phyloP scores from a whole-genome alignment of 2,329 filamentous ascomycete genomes.

The Xylaria sp. region DNA sequence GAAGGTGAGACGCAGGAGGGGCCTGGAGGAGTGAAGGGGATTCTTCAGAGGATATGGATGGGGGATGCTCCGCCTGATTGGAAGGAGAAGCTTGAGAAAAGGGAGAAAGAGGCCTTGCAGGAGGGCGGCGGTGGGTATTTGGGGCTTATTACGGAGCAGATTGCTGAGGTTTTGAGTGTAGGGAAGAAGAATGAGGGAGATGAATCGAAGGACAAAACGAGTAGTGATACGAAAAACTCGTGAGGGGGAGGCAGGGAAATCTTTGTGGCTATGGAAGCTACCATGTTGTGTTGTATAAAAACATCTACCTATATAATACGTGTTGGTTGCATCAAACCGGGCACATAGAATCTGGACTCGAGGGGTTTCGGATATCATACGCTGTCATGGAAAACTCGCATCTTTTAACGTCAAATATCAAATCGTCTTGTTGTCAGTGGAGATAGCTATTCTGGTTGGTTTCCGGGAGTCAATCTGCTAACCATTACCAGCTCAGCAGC shows the following conservation, averaged over 20 bases:
- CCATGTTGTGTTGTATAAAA: conserved; percentile 10
- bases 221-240: conserved; percentile 40
- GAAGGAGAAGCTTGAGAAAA: conserved; percentile 62
- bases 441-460: not conserved
- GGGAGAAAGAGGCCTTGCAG: conserved; percentile 64
- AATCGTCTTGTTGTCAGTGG: not conserved
- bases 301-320: conserved; percentile 31
- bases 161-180: conserved; percentile 62
- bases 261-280: too few relatives aligned
- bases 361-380: not conserved
- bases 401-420: conserved; percentile 12
- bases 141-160: conserved; percentile 67
- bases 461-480: not conserved
- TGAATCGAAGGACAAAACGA: conserved; percentile 47
- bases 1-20: conserved; percentile 20
- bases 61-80: conserved; percentile 66
- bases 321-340: conserved; percentile 15
- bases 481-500: not conserved
- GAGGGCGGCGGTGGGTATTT: conserved; percentile 66
- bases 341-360: conserved; percentile 25
- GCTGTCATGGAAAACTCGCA: conserved; percentile 9
- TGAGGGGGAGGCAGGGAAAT: conserved; percentile 3
- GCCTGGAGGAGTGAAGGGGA: conserved; percentile 39
- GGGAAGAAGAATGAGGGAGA: conserved; percentile 47
- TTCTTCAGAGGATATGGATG: conserved; percentile 66